Conservation (phyloP, 495 filamentous ascomycete genomes). For the Recurvomyces mirabilis region DNA sequence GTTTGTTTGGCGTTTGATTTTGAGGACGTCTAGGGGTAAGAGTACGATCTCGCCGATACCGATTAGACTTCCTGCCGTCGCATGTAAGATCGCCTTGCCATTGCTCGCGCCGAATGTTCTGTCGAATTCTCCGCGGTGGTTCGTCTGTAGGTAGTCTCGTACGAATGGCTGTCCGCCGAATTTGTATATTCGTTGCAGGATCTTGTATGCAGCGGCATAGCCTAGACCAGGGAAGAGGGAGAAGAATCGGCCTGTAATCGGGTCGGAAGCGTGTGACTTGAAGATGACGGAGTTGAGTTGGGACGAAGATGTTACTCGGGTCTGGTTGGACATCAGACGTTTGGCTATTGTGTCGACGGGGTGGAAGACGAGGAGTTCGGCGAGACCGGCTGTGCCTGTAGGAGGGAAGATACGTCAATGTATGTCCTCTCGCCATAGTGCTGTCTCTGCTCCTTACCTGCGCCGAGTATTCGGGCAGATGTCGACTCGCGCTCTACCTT, state of each 20-base stretch:
- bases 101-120: constrained; percentile 85
- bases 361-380: constrained; percentile 93
- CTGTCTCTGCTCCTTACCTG: constrained; percentile 49
- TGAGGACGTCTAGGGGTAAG: constrained; percentile 89
- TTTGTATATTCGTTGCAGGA: constrained; percentile 95
- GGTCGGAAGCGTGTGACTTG: constrained; percentile 73
- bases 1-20: constrained; percentile 99
- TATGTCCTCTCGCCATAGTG: not conserved
- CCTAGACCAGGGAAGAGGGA: constrained; percentile 94
- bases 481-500: constrained; percentile 82
- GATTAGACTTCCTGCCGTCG: constrained; percentile 86
- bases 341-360: constrained; percentile 98
- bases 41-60: constrained; percentile 96
- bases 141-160: constrained; percentile 72
- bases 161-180: constrained; percentile 96
- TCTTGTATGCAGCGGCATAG: constrained; percentile 97
- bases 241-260: constrained; percentile 68
- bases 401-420: not conserved
- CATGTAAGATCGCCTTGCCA: constrained; percentile 96
- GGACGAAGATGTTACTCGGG: constrained; percentile 48
- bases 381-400: constrained; percentile 83
- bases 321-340: constrained; percentile 97
- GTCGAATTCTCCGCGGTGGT: constrained; percentile 78
- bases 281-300: constrained; percentile 86
- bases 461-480: constrained; percentile 75